Conservation (phyloP, 148 eudicot genomes). For the Limonium bicolor region DNA sequence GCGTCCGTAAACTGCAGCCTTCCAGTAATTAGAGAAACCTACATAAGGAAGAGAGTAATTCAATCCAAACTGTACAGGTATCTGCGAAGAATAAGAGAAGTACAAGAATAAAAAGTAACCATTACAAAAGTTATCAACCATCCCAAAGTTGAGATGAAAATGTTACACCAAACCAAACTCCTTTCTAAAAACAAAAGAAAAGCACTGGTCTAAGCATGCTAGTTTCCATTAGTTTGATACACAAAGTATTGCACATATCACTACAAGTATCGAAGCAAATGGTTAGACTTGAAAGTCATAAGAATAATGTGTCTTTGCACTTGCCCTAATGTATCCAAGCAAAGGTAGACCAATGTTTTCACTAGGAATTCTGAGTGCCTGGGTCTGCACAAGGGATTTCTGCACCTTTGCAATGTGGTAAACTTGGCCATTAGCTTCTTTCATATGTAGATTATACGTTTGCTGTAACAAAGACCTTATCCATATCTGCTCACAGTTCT, state of each 20-base stretch:
- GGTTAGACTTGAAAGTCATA: no score
- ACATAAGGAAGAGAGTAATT: constrained; percentile 9
- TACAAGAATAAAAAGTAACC: not conserved
- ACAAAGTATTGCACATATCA: no score
- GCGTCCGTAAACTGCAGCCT: constrained; percentile 70
- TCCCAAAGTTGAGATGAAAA: not conserved
- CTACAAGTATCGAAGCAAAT: no score
- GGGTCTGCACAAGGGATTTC: constrained; percentile 13
- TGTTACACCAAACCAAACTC: not conserved
- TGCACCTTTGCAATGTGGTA: constrained; percentile 17
- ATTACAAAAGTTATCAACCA: not conserved
- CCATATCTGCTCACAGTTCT: constrained; percentile 42
- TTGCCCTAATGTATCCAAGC: constrained; percentile 62
- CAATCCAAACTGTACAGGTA: not conserved
- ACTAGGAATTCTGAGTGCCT: constrained; percentile 40
- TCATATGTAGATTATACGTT: constrained; percentile 14
- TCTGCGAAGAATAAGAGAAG: not conserved
- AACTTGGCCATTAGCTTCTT: constrained; percentile 12
- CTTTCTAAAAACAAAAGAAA: not conserved
- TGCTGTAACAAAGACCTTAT: constrained; percentile 16
- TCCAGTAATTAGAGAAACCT: constrained; percentile 61
- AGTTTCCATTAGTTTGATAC: no score
- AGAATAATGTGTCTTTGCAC: not conserved
- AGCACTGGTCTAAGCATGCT: not conserved
- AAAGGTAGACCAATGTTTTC: constrained; percentile 45